Percentiles rank a stretch among this genome's conserved stretches.
phyloP scores from a whole-genome alignment of 2,329 filamentous ascomycete species.

The Talaromyces atroroseus region DNA sequence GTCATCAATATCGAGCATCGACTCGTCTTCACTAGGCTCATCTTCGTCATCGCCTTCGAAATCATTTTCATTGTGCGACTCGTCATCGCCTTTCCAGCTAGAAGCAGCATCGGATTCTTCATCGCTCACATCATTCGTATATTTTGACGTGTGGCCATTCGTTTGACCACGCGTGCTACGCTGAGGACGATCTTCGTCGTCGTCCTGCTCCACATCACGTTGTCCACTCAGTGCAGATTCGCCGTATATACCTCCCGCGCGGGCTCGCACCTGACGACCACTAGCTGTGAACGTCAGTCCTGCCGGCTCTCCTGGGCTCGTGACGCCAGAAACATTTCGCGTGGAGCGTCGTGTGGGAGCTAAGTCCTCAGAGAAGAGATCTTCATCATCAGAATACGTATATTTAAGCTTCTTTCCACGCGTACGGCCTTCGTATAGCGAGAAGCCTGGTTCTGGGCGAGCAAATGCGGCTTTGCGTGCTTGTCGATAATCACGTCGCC shows the following conservation, averaged over 20 bases:
- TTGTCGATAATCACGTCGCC: conserved; percentile 83
- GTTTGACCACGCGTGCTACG: conserved; percentile 26
- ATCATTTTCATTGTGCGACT: conserved; percentile 63
- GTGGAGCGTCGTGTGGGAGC: conserved; percentile 60
- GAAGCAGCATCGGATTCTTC: conserved; percentile 59
- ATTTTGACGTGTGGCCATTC: conserved; percentile 49
- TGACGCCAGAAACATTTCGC: conserved; percentile 62
- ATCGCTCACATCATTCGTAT: conserved; percentile 59
- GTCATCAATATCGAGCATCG: conserved; percentile 39
- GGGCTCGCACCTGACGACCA: conserved; percentile 67
- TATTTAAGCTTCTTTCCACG: conserved; percentile 95
- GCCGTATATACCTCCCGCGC: conserved; percentile 51
- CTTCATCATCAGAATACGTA: conserved; percentile 87
- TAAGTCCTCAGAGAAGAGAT: conserved; percentile 57
- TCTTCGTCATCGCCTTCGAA: conserved; percentile 49
- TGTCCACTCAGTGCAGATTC: conserved; percentile 54
- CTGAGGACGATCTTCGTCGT: conserved; percentile 43
- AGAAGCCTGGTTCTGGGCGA: conserved; percentile 82
- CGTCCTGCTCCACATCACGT: conserved; percentile 40
- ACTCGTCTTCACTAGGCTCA: conserved; percentile 36
- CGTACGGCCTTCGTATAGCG: conserved; percentile 91
- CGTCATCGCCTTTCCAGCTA: conserved; percentile 64
- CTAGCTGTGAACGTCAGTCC: conserved; percentile 71
- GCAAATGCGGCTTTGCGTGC: conserved; percentile 81
- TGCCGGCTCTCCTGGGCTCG: conserved; percentile 64